Evolutionary conservation across 441 rosid species (phyloP), one percentile per base, ranked within the genome.

Genomic region (Aleurites moluccanus): DNA sequence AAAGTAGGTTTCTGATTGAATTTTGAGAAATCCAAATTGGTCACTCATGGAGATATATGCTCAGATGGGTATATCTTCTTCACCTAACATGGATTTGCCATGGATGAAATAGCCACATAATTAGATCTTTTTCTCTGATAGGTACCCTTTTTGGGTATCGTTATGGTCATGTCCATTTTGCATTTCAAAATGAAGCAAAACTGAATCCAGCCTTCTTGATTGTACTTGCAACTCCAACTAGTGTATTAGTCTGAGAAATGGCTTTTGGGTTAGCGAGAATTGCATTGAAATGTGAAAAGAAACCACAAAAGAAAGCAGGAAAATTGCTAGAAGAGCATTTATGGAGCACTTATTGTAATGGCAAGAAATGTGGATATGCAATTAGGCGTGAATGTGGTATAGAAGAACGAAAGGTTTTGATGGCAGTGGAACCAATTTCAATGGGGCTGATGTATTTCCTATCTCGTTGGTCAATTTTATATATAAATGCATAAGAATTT

Each of bases 401-500:
- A 44, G 86, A 87, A 62, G 98, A 91, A 57, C 85, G 87, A 81
- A 91, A 82, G 79, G 87, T 95, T 18, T 75, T 95, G 77, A 93
- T 86, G 76, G 89, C 96, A 0, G 88, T 95, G 25, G 97, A 90
- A 82, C 91, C 92, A 66, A 90, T 95, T 74, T 88, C 99, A 4
- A 95, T 88, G 95, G 99, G 99, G 98, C 99, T 0, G 99, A 98
- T 25, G 99, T 95, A 21, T 84, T 95, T 74, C 99, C 99, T n/a
- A n/a, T n/a, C n/a, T n/a, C n/a, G n/a, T n/a, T n/a, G n/a, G n/a
- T n/a, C n/a, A n/a, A n/a, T n/a, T n/a, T n/a, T n/a, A n/a, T n/a
- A n/a, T n/a, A n/a, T n/a, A n/a, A n/a, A n/a, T n/a, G n/a, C n/a
- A n/a, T n/a, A n/a, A n/a, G n/a, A n/a, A n/a, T n/a, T n/a, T n/a